These are phyloP conservation scores for Globisporangium barbulae DNA, from an alignment of 352 stramenopile species.

Conservation along the genomic window DNA sequence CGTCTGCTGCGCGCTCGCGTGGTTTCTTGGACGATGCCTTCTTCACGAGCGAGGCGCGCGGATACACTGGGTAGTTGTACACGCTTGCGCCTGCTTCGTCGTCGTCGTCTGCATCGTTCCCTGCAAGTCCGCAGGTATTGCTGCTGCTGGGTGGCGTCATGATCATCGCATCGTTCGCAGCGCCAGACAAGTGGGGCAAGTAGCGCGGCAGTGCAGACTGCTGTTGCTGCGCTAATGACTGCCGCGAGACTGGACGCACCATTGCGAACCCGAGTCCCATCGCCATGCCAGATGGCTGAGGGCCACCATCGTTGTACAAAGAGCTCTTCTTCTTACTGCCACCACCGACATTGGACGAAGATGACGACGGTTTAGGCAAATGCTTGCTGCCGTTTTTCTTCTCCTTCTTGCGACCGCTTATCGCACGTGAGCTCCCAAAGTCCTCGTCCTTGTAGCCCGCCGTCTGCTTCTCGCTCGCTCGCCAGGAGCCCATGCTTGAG, in stretches of 20 bases:
- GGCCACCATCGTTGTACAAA: constrained; percentile 1
- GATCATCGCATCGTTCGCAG: constrained; percentile 21
- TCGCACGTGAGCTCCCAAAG: constrained; percentile 15
- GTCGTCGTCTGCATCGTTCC: constrained; percentile 22
- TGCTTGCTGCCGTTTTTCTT: constrained; percentile 44
- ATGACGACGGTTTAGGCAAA: constrained; percentile 30
- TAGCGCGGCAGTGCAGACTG: constrained; percentile 29
- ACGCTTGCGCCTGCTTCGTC: constrained; percentile 25
- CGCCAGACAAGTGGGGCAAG: constrained; percentile 36
- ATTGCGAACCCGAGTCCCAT: constrained; percentile 27
- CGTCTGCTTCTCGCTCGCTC: constrained; percentile 10
- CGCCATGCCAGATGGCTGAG: constrained; percentile 14
- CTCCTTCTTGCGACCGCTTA: constrained; percentile 30
- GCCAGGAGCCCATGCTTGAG: constrained; percentile 11
- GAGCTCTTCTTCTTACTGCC: constrained; percentile 36
- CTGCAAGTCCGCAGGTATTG: not conserved
- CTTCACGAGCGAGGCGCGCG: constrained; percentile 30
- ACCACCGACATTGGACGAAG: constrained; percentile 21
- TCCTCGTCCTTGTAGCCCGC: constrained; percentile 35
- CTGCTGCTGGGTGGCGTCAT: not conserved
- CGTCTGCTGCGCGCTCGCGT: constrained; percentile 32
- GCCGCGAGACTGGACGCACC: constrained; percentile 44
- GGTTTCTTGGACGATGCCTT: constrained; percentile 51
- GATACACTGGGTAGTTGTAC: constrained; percentile 64
- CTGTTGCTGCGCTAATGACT: constrained; percentile 33